Percentiles rank a stretch among this genome's conserved stretches.
Evolutionary conservation across 1,284 basidiomycete genomes (phyloP).

Genomic region (Cutaneotrichosporon sp.): DNA sequence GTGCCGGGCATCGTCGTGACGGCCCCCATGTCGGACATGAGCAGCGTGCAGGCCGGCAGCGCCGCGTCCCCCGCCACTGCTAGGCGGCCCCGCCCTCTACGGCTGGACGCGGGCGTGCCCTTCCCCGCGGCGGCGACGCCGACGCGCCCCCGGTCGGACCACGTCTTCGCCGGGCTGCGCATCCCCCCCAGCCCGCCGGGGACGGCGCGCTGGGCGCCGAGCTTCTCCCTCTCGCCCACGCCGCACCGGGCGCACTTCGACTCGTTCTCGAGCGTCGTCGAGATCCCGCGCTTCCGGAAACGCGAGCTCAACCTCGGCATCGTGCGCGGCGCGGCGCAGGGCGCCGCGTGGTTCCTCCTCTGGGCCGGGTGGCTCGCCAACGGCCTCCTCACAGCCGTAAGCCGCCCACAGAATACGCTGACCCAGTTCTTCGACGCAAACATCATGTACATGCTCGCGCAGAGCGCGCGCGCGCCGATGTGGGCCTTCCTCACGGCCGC

Average conservation of each 20-base stretch:
- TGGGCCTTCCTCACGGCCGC: slow-evolving; percentile 41
- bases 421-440: slow-evolving; percentile 46
- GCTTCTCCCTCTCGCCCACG: neutral
- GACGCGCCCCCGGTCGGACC: neutral
- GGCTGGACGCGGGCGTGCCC: neutral
- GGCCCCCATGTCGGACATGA: neutral
- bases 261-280: slow-evolving; percentile 27
- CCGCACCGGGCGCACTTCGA: neutral
- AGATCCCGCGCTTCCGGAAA: slow-evolving; percentile 49
- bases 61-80: no score
- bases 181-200: neutral
- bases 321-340: slow-evolving; percentile 24
- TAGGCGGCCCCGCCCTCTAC: neutral
- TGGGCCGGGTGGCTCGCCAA: slow-evolving; percentile 31
- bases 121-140: neutral
- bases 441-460: slow-evolving; percentile 38
- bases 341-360: slow-evolving; percentile 30
- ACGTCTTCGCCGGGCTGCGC: neutral
- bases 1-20: neutral
- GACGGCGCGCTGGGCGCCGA: neutral
- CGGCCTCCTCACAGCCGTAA: slow-evolving; percentile 33
- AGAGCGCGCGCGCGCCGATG: slow-evolving; percentile 30
- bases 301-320: slow-evolving; percentile 41
- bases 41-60: neutral
- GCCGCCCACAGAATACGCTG: slow-evolving; percentile 11